Percentiles rank a stretch among this genome's conserved stretches.
Conservation (phyloP, 306 rosid species). For the Begonia fuchsioides region DNA sequence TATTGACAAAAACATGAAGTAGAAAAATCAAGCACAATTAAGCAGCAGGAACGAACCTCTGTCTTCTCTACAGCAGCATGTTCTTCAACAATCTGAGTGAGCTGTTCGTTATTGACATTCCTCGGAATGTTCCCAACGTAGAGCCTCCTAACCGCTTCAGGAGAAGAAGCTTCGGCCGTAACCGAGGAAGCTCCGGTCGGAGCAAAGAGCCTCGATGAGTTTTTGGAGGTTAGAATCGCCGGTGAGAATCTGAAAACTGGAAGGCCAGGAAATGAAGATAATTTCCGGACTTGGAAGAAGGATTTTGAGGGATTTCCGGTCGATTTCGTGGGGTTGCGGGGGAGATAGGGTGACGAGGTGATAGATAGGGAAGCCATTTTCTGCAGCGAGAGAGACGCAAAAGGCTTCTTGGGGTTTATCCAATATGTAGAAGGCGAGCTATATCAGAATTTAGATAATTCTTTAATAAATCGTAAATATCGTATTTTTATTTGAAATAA, state of each 20-base stretch:
- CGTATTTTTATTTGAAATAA: no score
- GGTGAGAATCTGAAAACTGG: conserved; percentile 15
- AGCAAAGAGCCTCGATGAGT: conserved; percentile 22
- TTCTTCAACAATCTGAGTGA: conserved; percentile 47
- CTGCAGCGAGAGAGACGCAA: not conserved
- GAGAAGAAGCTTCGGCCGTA: conserved; percentile 13
- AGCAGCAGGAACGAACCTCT: conserved; percentile 30
- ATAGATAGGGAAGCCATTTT: conserved; percentile 49
- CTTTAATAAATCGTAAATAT: no score
- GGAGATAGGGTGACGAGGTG: conserved; percentile 29
- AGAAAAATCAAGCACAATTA: no score
- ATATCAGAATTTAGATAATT: no score
- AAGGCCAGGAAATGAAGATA: conserved; percentile 15
- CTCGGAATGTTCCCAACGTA: conserved; percentile 88
- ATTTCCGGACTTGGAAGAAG: conserved; percentile 16
- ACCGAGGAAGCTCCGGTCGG: conserved; percentile 44
- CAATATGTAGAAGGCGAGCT: no score
- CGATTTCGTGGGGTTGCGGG: conserved; percentile 22
- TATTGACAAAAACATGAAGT: no score
- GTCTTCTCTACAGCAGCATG: conserved; percentile 82
- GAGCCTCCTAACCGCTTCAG: conserved; percentile 50
- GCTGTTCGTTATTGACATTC: conserved; percentile 46
- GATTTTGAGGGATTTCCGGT: conserved; percentile 14
- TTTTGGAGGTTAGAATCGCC: conserved; percentile 5
- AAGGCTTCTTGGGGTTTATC: not conserved